A percentile compares a stretch with the other conserved stretches of the same genome.
Evolutionary conservation across 495 filamentous ascomycete species (phyloP).

Genomic region (Jackrogersella minutella): DNA sequence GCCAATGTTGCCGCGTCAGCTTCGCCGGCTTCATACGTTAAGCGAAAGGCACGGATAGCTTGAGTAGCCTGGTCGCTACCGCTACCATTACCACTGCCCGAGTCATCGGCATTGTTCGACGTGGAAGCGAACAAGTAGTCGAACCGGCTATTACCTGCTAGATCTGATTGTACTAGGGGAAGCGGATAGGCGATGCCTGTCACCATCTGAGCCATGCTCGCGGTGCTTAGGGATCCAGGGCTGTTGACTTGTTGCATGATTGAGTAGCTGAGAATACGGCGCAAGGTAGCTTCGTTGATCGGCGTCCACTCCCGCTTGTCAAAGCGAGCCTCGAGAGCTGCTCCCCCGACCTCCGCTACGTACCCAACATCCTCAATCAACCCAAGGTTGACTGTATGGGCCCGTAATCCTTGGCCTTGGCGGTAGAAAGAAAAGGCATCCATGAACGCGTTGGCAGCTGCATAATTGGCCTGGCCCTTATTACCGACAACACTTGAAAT

Average conservation of each 20-base stretch:
- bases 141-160: neutral
- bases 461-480: slow-evolving; percentile 66
- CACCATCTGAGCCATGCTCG: neutral
- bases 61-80: neutral
- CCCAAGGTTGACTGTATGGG: slow-evolving; percentile 60
- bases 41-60: neutral
- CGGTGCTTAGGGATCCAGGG: neutral
- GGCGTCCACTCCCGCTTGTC: neutral
- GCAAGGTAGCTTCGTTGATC: neutral
- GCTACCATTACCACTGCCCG: neutral
- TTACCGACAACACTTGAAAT: slow-evolving; percentile 63
- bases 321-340: too few species aligned
- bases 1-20: neutral
- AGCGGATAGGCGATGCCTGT: neutral
- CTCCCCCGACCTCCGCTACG: slow-evolving; percentile 52
- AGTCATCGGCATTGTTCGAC: neutral
- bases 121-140: neutral
- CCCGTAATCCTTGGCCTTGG: slow-evolving; percentile 48
- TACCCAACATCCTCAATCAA: slow-evolving; percentile 62
- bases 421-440: slow-evolving; percentile 59
- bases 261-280: neutral
- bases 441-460: slow-evolving; percentile 66
- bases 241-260: neutral
- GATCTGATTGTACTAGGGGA: neutral
- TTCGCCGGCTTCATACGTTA: neutral